Conservation (phyloP, 2,329 filamentous ascomycete genomes). For the Pseudogymnoascus sp. region DNA sequence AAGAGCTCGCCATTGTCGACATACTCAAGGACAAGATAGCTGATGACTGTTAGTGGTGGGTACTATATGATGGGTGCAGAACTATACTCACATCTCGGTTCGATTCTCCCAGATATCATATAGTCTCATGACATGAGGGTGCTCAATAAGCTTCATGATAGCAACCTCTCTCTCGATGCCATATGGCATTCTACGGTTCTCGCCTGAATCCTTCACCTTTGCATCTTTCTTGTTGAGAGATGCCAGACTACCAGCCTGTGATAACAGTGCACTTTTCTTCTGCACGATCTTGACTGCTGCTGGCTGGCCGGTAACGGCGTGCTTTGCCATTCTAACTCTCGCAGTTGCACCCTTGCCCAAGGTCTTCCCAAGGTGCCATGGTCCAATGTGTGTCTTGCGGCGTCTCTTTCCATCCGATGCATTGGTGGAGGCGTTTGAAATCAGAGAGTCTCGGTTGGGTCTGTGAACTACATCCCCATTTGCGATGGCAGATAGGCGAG, state of each 20-base stretch:
- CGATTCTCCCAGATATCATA: conserved; percentile 98
- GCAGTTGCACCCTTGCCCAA: conserved; percentile 87
- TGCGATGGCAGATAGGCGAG: conserved; percentile 30
- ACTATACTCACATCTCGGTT: conserved; percentile 71
- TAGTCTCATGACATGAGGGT: conserved; percentile 87
- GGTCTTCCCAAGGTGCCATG: conserved; percentile 86
- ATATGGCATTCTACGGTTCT: conserved; percentile 69
- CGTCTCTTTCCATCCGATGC: conserved; percentile 25
- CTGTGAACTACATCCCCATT: conserved; percentile 27
- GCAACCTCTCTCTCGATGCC: conserved; percentile 92
- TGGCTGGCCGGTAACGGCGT: conserved; percentile 68
- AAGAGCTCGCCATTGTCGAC: conserved; percentile 69
- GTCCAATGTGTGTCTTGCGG: conserved; percentile 72
- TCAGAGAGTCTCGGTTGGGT: conserved; percentile 34
- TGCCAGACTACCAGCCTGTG: conserved; percentile 78
- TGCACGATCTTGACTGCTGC: conserved; percentile 96
- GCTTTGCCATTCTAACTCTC: conserved; percentile 77
- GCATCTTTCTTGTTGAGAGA: conserved; percentile 70
- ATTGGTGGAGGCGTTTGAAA: conserved; percentile 33
- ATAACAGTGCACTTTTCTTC: conserved; percentile 70
- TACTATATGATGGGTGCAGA: neutral
- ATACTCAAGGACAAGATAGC: conserved; percentile 91
- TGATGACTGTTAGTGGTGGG: conserved; percentile 37
- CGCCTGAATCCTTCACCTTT: conserved; percentile 46
- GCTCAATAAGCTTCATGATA: conserved; percentile 93